These are phyloP conservation scores for Pyricularia pennisetigena DNA, from an alignment of 2,329 filamentous ascomycete genomes.

Conservation along the genomic window DNA sequence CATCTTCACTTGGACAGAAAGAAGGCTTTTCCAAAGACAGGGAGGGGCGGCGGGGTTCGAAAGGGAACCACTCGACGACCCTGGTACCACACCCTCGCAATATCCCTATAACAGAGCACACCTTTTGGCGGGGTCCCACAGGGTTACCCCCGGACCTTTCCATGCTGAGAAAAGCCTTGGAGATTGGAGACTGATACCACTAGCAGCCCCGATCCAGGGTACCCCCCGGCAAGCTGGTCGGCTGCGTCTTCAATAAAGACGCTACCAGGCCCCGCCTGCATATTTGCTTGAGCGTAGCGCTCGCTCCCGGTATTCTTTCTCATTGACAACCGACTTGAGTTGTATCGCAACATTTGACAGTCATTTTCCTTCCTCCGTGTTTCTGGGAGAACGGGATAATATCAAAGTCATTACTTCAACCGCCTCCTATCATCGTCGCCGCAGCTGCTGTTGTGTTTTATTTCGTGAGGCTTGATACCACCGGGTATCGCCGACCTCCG, in stretches of 20 bases:
- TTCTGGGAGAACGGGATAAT: not conserved
- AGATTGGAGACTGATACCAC: slow-evolving; percentile 1
- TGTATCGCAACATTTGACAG: not conserved
- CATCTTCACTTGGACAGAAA: not conserved
- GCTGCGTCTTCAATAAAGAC: not conserved
- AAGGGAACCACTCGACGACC: not conserved
- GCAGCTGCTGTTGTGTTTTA: not conserved
- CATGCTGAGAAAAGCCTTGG: not conserved
- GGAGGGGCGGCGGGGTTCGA: not conserved
- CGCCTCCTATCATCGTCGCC: not conserved
- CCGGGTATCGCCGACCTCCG: not conserved
- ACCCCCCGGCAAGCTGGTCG: not conserved
- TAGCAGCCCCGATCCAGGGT: not conserved
- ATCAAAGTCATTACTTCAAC: not conserved
- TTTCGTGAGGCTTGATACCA: not conserved
- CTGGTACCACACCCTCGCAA: not conserved
- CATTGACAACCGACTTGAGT: not conserved
- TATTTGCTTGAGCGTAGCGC: not conserved
- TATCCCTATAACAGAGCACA: not conserved
- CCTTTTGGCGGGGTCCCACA: not conserved
- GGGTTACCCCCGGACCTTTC: not conserved
- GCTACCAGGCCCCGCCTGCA: slow-evolving; percentile 1
- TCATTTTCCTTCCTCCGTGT: not conserved
- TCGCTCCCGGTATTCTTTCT: not conserved
- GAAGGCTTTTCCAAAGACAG: not conserved